phyloP scores from a whole-genome alignment of 306 rosid genomes.

The Citrullus colocynthis region DNA sequence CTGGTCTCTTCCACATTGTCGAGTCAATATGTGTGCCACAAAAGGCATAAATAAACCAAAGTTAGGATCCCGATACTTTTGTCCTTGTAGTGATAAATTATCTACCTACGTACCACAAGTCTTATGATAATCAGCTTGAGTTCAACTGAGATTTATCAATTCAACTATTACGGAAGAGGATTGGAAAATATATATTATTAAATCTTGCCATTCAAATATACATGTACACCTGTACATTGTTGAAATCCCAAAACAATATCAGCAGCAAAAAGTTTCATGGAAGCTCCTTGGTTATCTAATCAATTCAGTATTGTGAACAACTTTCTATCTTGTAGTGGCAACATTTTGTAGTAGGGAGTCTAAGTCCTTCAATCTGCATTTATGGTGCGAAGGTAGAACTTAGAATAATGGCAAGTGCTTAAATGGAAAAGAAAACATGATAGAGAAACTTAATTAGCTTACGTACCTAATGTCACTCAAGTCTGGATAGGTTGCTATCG shows the following conservation, averaged over 20 bases:
- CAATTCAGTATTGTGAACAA: not conserved
- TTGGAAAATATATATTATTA: not conserved
- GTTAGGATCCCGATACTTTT: not conserved
- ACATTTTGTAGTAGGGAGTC: constrained; percentile 45
- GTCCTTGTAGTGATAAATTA: not conserved
- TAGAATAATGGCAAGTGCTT: not conserved
- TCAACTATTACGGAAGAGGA: not conserved
- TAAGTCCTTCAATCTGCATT: constrained; percentile 68
- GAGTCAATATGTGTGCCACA: not conserved
- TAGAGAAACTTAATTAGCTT: constrained; percentile 2
- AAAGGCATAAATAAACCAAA: not conserved
- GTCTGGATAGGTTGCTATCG: constrained; percentile 75
- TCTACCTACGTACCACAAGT: not conserved
- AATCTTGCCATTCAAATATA: not conserved
- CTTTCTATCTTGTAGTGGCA: constrained; percentile 43
- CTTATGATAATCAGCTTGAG: not conserved
- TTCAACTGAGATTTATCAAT: not conserved
- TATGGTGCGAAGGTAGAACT: not conserved
- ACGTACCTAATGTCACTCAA: constrained; percentile 64
- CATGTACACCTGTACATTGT: not conserved
- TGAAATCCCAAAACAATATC: not conserved
- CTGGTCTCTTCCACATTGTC: not conserved
- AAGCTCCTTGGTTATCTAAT: not conserved
- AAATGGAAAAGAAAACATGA: not conserved
- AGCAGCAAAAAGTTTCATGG: not conserved